These are phyloP conservation scores for Lichtheimia ornata DNA, from an alignment of 371 early-diverging fungal species.

Conservation along the genomic window DNA sequence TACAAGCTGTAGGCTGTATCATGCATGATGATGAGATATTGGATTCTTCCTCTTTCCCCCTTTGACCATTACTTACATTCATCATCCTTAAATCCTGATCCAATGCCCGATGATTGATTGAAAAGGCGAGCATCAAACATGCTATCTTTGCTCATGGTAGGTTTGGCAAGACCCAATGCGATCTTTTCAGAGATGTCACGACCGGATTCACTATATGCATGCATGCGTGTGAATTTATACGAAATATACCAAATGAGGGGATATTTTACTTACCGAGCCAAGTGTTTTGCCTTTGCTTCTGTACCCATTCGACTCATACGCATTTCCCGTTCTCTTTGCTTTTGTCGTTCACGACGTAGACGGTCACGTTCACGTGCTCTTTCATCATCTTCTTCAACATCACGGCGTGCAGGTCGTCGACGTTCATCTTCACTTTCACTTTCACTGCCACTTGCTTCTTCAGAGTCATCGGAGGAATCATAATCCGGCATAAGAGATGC, in stretches of 20 bases:
- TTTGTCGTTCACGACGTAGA: constrained; percentile 81
- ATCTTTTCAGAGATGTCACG: constrained; percentile 98
- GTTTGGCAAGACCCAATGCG: constrained; percentile 94
- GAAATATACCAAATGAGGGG: not conserved
- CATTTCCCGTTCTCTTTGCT: constrained; percentile 85
- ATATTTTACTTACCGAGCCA: constrained; percentile 57
- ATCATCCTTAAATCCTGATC: constrained; percentile 86
- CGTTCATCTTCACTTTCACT: constrained; percentile 15
- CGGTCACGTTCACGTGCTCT: constrained; percentile 83
- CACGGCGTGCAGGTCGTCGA: constrained; percentile 6
- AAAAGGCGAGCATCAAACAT: constrained; percentile 94
- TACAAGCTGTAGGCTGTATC: constrained; percentile 77
- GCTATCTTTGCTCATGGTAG: constrained; percentile 83
- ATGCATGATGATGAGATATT: not conserved
- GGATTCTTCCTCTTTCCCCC: not conserved
- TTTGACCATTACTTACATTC: constrained; percentile 56
- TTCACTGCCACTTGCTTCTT: constrained; percentile 35
- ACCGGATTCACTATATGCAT: constrained; percentile 54
- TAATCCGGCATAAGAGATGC: constrained; percentile 48
- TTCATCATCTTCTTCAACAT: constrained; percentile 46
- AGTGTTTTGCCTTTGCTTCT: constrained; percentile 81
- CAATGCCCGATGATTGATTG: constrained; percentile 86
- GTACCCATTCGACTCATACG: constrained; percentile 91
- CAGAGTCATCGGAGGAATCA: constrained; percentile 50
- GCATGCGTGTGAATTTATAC: not conserved